phyloP scores from a whole-genome alignment of 2,329 filamentous ascomycete species.

The Macrophomina phaseolina region DNA sequence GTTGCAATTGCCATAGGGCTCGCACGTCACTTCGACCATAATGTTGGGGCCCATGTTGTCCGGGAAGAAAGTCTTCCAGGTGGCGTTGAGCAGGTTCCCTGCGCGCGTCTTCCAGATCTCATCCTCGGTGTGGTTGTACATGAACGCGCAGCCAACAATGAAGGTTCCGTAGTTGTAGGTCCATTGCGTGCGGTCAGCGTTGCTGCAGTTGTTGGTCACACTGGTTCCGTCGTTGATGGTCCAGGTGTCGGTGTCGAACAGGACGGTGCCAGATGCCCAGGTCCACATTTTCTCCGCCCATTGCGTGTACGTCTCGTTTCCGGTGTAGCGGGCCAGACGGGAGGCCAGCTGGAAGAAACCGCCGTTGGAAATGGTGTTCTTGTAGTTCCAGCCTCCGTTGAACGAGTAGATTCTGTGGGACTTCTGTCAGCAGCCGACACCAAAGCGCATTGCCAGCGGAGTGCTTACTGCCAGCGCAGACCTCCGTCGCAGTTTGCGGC shows the following conservation, averaged over 20 bases:
- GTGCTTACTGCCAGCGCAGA: conserved; percentile 32
- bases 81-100: conserved; percentile 56
- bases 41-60: conserved; percentile 62
- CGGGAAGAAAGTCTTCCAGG: conserved; percentile 57
- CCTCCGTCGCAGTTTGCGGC: conserved; percentile 45
- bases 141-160: conserved; percentile 67
- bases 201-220: conserved; percentile 54
- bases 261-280: conserved; percentile 53
- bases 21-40: conserved; percentile 72
- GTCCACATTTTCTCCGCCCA: conserved; percentile 59
- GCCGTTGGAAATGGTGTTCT: conserved; percentile 60
- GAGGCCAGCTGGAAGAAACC: conserved; percentile 58
- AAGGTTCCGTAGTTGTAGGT: conserved; percentile 71
- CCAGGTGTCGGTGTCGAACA: conserved; percentile 60
- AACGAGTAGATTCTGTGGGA: conserved; percentile 46
- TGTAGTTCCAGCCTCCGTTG: conserved; percentile 58
- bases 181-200: conserved; percentile 63
- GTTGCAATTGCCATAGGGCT: conserved; percentile 65
- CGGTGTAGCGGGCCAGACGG: conserved; percentile 43
- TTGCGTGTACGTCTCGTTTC: conserved; percentile 63
- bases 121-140: conserved; percentile 65
- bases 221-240: conserved; percentile 60
- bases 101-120: conserved; percentile 62
- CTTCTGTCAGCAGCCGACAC: not conserved
- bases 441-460: not conserved